Percentiles rank a stretch among this genome's conserved stretches.
These are phyloP conservation scores for Suillus alpinus DNA, from an alignment of 768 basidiomycete species.

Conservation along the genomic window DNA sequence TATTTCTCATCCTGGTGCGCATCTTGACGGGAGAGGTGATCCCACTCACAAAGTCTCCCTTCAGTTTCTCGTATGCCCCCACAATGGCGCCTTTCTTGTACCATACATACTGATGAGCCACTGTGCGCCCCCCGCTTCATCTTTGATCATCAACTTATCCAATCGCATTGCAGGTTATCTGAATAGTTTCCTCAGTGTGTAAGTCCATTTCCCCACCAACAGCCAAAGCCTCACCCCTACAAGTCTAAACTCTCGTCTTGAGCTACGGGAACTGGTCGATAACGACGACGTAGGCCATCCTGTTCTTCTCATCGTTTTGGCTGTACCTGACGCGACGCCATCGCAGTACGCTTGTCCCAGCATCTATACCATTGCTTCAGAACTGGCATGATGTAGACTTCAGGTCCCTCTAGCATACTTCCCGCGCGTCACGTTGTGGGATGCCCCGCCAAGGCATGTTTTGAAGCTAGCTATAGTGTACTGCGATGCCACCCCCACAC, in stretches of 20 bases:
- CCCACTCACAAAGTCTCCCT: background rate
- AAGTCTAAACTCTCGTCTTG: constrained; percentile 28
- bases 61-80: constrained; percentile 34
- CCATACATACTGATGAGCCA: constrained; percentile 39
- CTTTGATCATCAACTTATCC: background rate
- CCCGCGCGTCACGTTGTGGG: background rate
- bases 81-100: constrained; percentile 34
- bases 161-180: constrained; percentile 28
- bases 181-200: constrained; percentile 38
- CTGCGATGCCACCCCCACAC: background rate
- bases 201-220: constrained; percentile 7
- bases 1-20: constrained; percentile 25
- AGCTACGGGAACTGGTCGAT: constrained; percentile 26
- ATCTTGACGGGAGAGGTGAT: background rate
- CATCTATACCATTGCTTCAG: constrained; percentile 12
- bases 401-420: background rate
- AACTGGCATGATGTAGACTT: background rate
- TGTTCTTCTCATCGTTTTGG: background rate
- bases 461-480: background rate
- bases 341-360: constrained; percentile 23
- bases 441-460: background rate
- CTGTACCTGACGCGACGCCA: background rate
- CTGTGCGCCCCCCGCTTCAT: constrained; percentile 20
- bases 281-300: constrained; percentile 21
- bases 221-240: background rate